Evolutionary conservation across 139 green algal genomes (phyloP), one percentile per base, ranked within the genome.

Genomic region (Axilococcus clingmanii): DNA sequence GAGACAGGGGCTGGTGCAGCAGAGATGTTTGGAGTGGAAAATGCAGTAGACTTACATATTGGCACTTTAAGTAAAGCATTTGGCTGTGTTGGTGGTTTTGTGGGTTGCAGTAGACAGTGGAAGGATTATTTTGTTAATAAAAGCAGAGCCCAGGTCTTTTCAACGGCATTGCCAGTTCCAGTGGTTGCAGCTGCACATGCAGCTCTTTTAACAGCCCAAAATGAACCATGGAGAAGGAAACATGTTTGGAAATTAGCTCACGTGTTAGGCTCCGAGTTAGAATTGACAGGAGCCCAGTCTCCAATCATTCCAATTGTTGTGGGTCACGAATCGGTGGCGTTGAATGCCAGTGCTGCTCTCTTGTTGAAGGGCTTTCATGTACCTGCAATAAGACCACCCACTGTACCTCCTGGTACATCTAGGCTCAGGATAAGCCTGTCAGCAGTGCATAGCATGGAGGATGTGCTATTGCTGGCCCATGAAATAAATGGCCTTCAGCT

Each of bases 61-160:
- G 91, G 91, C 51, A 98, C 91, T 3, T 79, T 98, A 3, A 89
- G 72, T 70, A 98, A 98, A 52, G 91, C 88, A 0, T 66, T 89
- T 43, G 91, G 88, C 7, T 62, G 63, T 16, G 63, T 81, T 25
- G 89, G 89, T 14, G 89, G 89, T 22, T 96, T 96, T 74, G 79
- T 88, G 27, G 79, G 80, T 3, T 85, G 71, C 61, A 80, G 55
- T 45, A 8, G 12, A 1, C n/a, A 2, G 5, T 46, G 85, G 42
- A 81, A 83, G 59, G 19, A 49, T 22, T 63, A 88, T 44, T 65
- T 94, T 35, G 52, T 89, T 12, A 92, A 81, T 48, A 37, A 25
- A 12, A 83, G 77, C 5, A 72, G 87, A 27, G 28, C 64, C 8
- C 77, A 81, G 45, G 67, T 94, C 4, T 96, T 83, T 56, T 94